Evolutionary conservation across 2,329 filamentous ascomycete species (phyloP).

Genomic region (Pseudocercospora fijiensis): DNA sequence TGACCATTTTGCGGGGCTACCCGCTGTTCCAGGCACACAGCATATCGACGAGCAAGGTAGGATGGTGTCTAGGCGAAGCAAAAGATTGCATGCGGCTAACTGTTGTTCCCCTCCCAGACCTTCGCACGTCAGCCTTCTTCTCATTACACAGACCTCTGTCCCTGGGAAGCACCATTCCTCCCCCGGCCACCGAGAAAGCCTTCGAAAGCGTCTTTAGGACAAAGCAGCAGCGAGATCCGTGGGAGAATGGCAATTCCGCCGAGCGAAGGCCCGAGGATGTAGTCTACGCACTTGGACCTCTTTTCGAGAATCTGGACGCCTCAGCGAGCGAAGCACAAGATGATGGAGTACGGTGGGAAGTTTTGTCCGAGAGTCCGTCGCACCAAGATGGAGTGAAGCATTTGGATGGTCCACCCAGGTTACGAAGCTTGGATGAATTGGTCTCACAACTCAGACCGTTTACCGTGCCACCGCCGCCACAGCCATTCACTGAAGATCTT

Average conservation of each 20-base stretch:
- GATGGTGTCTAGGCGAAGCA: neutral
- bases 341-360: slow-evolving; percentile 41
- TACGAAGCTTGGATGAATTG: slow-evolving; percentile 43
- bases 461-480: slow-evolving; percentile 76
- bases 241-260: slow-evolving; percentile 49
- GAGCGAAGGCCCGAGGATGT: slow-evolving; percentile 40
- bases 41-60: slow-evolving; percentile 57
- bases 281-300: slow-evolving; percentile 48
- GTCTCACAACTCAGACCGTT: slow-evolving; percentile 66
- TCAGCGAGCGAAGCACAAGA: slow-evolving; percentile 33
- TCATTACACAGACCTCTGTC: slow-evolving; percentile 93
- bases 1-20: slow-evolving; percentile 58
- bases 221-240: slow-evolving; percentile 48
- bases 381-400: slow-evolving; percentile 37
- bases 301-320: slow-evolving; percentile 41
- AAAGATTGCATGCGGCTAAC: neutral
- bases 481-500: slow-evolving; percentile 47
- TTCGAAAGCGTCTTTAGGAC: slow-evolving; percentile 80
- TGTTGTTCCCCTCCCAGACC: slow-evolving; percentile 56
- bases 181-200: slow-evolving; percentile 66
- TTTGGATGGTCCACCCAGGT: slow-evolving; percentile 31
- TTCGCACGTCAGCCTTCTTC: slow-evolving; percentile 90
- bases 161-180: slow-evolving; percentile 76
- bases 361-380: slow-evolving; percentile 37
- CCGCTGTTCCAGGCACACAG: slow-evolving; percentile 72